Conservation (phyloP, 352 stramenopile genomes). For the Ophiocytium majus region DNA sequence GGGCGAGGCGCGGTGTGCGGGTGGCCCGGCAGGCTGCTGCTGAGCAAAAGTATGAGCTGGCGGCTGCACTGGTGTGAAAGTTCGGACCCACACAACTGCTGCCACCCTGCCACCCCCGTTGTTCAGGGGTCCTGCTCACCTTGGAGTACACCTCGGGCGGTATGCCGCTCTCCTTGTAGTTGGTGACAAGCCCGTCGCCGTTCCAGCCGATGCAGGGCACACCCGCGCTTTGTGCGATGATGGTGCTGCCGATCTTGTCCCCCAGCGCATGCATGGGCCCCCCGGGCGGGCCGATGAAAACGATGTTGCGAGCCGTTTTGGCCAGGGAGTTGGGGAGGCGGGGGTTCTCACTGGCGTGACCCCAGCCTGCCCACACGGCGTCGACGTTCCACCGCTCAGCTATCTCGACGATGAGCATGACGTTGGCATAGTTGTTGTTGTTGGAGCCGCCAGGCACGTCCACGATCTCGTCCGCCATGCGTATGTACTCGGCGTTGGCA, state of each 20-base stretch:
- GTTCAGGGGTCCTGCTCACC: too few relatives aligned
- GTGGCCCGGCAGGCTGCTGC: too few relatives aligned
- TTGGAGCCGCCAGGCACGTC: slow-evolving; percentile 99
- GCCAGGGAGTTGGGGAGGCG: slow-evolving; percentile 87
- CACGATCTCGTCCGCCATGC: slow-evolving; percentile 98
- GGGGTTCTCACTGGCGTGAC: slow-evolving; percentile 96
- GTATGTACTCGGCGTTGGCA: slow-evolving; percentile 99
- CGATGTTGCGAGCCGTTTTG: slow-evolving; percentile 83
- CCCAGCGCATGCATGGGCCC: slow-evolving; percentile 97
- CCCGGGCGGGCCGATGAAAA: slow-evolving; percentile 94
- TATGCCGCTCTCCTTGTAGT: slow-evolving; percentile 59
- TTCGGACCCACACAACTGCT: too few relatives aligned
- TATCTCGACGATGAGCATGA: slow-evolving; percentile 69
- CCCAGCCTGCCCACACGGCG: slow-evolving; percentile 95
- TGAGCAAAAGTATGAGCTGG: too few relatives aligned
- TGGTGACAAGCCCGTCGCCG: slow-evolving; percentile 79
- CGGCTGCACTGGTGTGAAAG: too few relatives aligned
- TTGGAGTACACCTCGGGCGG: slow-evolving; percentile 86
- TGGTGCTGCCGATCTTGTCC: slow-evolving; percentile 99
- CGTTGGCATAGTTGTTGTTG: slow-evolving; percentile 99
- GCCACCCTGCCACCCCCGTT: too few relatives aligned
- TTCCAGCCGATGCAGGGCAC: slow-evolving; percentile 99
- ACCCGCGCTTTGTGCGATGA: slow-evolving; percentile 97
- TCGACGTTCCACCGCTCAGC: slow-evolving; percentile 91
- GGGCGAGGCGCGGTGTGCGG: too few relatives aligned